These are phyloP conservation scores for Thielaviopsis punctulata DNA, from an alignment of 2,329 filamentous ascomycete genomes.

Conservation along the genomic window DNA sequence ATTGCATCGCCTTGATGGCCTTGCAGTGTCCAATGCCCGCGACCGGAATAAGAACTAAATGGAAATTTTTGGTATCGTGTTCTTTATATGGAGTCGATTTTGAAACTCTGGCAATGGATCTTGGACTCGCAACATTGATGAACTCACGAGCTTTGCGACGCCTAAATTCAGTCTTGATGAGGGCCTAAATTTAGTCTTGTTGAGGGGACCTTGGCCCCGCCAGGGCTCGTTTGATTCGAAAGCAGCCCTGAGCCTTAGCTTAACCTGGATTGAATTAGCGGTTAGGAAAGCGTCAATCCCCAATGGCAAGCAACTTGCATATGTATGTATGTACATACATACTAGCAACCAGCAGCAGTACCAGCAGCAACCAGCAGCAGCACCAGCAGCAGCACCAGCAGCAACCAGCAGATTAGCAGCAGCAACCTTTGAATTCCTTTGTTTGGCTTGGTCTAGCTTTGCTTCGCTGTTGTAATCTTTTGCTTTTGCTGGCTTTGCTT, in stretches of 20 bases:
- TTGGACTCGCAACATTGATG: conserved; percentile 3
- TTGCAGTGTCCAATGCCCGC: not conserved
- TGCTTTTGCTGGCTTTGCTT: too few species aligned
- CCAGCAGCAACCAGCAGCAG: too few species aligned
- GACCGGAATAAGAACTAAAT: not conserved
- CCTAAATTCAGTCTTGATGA: not conserved
- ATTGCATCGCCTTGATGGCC: not conserved
- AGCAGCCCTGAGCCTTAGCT: not conserved
- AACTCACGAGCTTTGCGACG: conserved; percentile 3
- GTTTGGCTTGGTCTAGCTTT: too few species aligned
- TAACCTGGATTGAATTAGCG: not conserved
- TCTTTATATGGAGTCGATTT: not conserved
- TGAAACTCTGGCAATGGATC: conserved; percentile 1
- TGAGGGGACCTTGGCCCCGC: conserved; percentile 1
- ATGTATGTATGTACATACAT: too few species aligned
- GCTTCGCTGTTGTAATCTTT: too few species aligned
- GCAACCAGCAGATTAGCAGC: too few species aligned
- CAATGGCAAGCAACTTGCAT: too few species aligned
- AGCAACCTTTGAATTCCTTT: too few species aligned
- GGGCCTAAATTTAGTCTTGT: too few species aligned
- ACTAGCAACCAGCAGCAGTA: too few species aligned
- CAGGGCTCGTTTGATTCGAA: conserved; percentile 2
- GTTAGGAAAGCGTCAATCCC: not conserved
- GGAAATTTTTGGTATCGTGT: not conserved
- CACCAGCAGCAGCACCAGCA: too few species aligned